A percentile compares a stretch with the other conserved stretches of the same genome.
Conservation (phyloP, 495 filamentous ascomycete species). For the Annulohypoxylon moriforme region DNA sequence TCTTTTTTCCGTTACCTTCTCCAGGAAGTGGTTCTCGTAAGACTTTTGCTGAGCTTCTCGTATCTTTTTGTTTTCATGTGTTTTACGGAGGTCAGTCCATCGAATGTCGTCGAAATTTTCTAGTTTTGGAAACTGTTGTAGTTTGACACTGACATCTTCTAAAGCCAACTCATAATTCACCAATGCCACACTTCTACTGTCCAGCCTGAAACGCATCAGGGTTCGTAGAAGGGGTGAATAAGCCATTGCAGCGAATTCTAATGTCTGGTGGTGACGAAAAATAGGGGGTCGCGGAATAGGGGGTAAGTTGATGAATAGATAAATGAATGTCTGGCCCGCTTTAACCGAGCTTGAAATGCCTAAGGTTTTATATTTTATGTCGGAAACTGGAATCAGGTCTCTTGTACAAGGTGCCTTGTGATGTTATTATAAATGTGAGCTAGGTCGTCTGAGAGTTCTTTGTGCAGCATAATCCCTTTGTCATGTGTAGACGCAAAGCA, state of each 20-base stretch:
- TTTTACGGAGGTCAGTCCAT: constrained; percentile 36
- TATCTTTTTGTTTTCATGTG: constrained; percentile 18
- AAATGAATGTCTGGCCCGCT: neutral
- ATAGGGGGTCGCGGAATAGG: neutral
- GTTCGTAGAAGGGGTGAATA: constrained; percentile 39
- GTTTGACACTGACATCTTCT: constrained; percentile 20
- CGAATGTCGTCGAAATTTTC: constrained; percentile 24
- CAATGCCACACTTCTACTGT: constrained; percentile 29
- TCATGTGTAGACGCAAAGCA: neutral
- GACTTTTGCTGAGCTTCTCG: constrained; percentile 1
- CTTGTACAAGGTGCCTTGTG: neutral
- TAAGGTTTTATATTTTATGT: constrained; percentile 3
- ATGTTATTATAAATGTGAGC: neutral
- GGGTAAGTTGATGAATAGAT: neutral
- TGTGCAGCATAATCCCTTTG: constrained; percentile 22
- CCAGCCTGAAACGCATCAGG: constrained; percentile 22
- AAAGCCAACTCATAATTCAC: constrained; percentile 39
- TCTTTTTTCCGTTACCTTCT: neutral
- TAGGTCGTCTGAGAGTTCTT: neutral
- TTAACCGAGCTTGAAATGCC: neutral
- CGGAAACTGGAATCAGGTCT: neutral
- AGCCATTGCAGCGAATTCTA: constrained; percentile 18
- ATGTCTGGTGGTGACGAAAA: neutral
- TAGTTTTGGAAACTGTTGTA: constrained; percentile 15
- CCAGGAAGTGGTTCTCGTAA: constrained; percentile 11